Evolutionary conservation across 306 rosid genomes (phyloP).

Genomic region (cucumber (Cucumis sativus)): DNA sequence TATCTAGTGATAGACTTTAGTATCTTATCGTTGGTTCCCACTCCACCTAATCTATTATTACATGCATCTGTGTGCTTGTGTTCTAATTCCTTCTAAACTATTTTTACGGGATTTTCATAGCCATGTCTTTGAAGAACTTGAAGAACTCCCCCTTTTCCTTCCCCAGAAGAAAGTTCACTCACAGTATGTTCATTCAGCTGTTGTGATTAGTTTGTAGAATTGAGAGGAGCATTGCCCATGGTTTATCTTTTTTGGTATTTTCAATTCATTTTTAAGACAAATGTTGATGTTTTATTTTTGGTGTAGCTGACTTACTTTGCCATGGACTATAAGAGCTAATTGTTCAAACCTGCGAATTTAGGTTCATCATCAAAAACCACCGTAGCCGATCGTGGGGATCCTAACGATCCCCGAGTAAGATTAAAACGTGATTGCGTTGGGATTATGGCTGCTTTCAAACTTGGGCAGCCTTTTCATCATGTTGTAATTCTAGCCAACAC

Average conservation of each 20-base stretch:
- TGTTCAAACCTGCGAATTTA: constrained; percentile 13
- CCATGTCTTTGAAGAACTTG: too few relatives aligned
- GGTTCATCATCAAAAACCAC: constrained; percentile 26
- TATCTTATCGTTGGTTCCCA: too few relatives aligned
- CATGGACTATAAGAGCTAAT: background rate
- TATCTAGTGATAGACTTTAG: too few relatives aligned
- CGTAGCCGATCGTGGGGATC: constrained; percentile 45
- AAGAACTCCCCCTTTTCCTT: too few relatives aligned
- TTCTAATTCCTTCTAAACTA: too few relatives aligned
- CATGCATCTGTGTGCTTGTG: too few relatives aligned
- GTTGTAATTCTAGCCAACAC: too few relatives aligned
- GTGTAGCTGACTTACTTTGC: background rate
- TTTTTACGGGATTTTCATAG: too few relatives aligned
- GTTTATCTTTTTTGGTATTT: background rate
- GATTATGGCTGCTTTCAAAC: constrained; percentile 69
- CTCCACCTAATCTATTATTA: too few relatives aligned
- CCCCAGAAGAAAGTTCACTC: too few relatives aligned
- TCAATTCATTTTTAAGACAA: background rate
- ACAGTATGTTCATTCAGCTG: too few relatives aligned
- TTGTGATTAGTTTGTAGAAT: background rate
- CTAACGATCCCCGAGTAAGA: constrained; percentile 65
- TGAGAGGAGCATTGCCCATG: background rate
- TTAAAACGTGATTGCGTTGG: constrained; percentile 87
- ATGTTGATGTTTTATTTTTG: background rate
- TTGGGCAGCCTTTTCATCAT: constrained; percentile 33